Base-by-base conservation (phyloP, 306 rosid species). In the Cicer arietinum region DNA sequence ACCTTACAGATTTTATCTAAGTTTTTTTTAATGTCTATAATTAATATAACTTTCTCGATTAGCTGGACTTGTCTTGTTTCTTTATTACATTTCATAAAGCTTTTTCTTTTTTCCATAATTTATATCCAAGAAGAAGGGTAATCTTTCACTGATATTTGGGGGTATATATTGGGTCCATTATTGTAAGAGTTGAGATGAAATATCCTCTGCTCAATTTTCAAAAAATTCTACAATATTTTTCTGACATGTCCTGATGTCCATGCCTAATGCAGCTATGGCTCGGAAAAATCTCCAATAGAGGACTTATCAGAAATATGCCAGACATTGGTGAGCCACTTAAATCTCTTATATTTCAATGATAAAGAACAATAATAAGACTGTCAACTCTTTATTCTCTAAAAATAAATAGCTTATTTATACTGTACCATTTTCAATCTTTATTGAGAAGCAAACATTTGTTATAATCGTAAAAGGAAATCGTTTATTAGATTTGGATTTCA, bases 251-350 rank as follows among this genome's bases (percentile, higher is more conserved):
- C 35, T 39, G n/a, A 14, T 74, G 25, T 47, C 8, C 59, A 60
- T 76, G 44, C 43, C 60, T 80, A 68, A 63, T 82, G 92, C 90
- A 94, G 98, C 81, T 94, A 94, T 65, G 98, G 97, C 54, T 88
- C 94, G 0, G 88, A 91, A 80, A 47, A 87, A 51, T 87, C 86
- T 77, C 98, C 97, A 35, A 85, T 94, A 35, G 91, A 80, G 69
- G 96, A 91, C 85, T 85, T 90, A 83, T 87, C 97, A 53, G 92
- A 90, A 83, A 82, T 91, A 77, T 91, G 98, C 87, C 86, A 88
- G 67, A 77, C 94, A 57, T 12, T 86, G 88, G 97, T 94, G 81
- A 90, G 96, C 76, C 73, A 70, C 78, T 77, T 69, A 9, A 44
- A 18, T 52, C 68, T 76, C 61, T 74, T 63, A 37, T 0, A 18